Base-by-base conservation (phyloP, 768 basidiomycete genomes). In the Lyophyllum semitale region DNA sequence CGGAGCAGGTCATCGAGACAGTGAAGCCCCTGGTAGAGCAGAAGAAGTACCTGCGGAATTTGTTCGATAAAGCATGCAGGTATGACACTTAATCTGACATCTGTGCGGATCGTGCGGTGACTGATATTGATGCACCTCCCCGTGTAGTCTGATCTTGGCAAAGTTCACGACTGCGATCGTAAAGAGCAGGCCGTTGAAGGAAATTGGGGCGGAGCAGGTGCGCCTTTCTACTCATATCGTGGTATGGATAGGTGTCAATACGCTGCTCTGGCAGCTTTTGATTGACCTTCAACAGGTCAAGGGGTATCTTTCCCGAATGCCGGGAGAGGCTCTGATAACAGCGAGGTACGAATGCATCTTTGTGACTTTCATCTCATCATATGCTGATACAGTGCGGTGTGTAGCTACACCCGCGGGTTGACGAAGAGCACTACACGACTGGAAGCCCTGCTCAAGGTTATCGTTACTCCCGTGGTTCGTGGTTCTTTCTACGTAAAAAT, bases 121-220 rank as follows among this genome's bases (percentile, higher is more conserved):
- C 6, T 12, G 23, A 27, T 23, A 23, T 25, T 44, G 25, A 44
- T 44, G 23, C 8, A 29, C 29, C 56, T 41, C 12, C 13, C n/a
- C 5, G 42, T 35, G n/a, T 59, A 96, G 95, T 46, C 75, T 96
- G 33, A 74, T 98, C 30, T 73, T 98, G 35, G 84, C 86, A 30
- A 90, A 91, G 54, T 98, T 98, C 63, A 97, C 93, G 0, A 89
- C 91, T 62, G 82, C 90, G 0, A 77, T 98, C 30, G 94, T 98
- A 18, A 87, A 87, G 70, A 95, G 94, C 67, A 78, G 95, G 38
- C 97, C 97, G 4, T 72, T 99, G 61, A 85, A 87, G 66, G 94
- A 96, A 69, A 90, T 91, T 30, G 95, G 96, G 6, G 96, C 96
- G 4, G 96, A 99, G 71, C 96, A 98, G 83, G 91, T 90, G 48